Conservation (phyloP, 2,329 filamentous ascomycete genomes). For the Aspergillus caelatus region DNA sequence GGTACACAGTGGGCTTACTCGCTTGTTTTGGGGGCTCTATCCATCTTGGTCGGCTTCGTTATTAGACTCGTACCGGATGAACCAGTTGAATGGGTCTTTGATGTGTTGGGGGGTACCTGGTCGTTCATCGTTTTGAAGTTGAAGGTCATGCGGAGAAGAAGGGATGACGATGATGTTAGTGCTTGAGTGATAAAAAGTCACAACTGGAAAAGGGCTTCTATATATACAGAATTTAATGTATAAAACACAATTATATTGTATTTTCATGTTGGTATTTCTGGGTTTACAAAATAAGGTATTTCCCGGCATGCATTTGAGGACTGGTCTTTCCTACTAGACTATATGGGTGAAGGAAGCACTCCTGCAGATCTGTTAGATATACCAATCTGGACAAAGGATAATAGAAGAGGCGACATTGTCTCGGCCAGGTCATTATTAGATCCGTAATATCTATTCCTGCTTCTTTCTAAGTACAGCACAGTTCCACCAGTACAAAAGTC, state of each 20-base stretch:
- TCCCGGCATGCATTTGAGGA: not conserved
- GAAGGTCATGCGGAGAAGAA: not conserved
- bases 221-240: not conserved
- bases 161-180: not conserved
- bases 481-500: not conserved
- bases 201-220: not conserved
- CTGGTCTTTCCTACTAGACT: not conserved
- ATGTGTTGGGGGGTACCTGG: not conserved
- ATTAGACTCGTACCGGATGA: not conserved
- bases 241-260: not conserved
- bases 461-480: not conserved
- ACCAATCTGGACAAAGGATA: not conserved
- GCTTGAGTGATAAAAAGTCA: not conserved
- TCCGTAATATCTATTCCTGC: not conserved
- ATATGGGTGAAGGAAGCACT: not conserved
- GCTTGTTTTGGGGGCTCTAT: not conserved
- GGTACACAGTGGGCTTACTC: constrained; percentile 55
- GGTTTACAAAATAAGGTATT: not conserved
- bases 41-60: not conserved
- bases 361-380: not conserved
- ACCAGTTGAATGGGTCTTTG: not conserved
- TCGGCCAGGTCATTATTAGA: not conserved
- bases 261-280: not conserved
- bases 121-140: too few species aligned
- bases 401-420: not conserved